A percentile compares a stretch with the other conserved stretches of the same genome.
These are phyloP conservation scores for Clavispora asparagi DNA, from an alignment of 805 yeast genomes.

Conservation along the genomic window DNA sequence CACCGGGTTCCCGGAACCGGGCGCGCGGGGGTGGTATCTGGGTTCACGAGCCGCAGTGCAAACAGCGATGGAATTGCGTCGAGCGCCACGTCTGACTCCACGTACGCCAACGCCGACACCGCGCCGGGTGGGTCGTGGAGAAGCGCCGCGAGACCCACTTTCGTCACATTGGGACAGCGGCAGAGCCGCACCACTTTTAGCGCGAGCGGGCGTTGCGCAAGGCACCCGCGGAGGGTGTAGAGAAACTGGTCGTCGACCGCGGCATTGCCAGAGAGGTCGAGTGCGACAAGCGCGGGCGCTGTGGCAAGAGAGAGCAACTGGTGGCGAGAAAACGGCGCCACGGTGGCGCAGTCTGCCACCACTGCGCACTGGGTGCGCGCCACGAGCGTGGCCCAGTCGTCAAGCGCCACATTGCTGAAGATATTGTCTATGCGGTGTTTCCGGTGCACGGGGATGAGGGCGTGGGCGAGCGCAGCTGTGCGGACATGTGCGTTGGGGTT, in stretches of 20 bases:
- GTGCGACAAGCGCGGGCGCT: constrained; percentile 21
- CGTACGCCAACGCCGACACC: constrained; percentile 5
- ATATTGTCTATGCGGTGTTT: constrained; percentile 33
- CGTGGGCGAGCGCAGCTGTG: constrained; percentile 5
- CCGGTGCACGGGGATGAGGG: constrained; percentile 11
- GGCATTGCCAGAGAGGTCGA: constrained; percentile 26
- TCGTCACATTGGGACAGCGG: constrained; percentile 17
- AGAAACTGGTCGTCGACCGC: constrained; percentile 29
- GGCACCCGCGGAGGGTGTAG: constrained; percentile 17
- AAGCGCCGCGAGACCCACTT: constrained; percentile 7
- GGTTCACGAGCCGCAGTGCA: constrained; percentile 2
- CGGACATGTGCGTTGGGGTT: not conserved
- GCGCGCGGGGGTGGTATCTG: not conserved
- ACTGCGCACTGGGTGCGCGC: constrained; percentile 10
- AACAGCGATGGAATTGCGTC: too few relatives aligned
- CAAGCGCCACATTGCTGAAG: constrained; percentile 23
- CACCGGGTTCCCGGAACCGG: constrained; percentile 21
- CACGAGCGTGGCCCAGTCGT: constrained; percentile 17
- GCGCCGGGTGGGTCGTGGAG: constrained; percentile 3
- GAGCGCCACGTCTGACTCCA: constrained; percentile 12
- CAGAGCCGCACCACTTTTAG: constrained; percentile 20
- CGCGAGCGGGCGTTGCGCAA: constrained; percentile 13
- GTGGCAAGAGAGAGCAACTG: constrained; percentile 26
- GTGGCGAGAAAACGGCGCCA: constrained; percentile 7
- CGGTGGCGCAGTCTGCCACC: constrained; percentile 25